Base-by-base conservation (phyloP, 805 yeast species). In the Babjeviella inositovora region DNA sequence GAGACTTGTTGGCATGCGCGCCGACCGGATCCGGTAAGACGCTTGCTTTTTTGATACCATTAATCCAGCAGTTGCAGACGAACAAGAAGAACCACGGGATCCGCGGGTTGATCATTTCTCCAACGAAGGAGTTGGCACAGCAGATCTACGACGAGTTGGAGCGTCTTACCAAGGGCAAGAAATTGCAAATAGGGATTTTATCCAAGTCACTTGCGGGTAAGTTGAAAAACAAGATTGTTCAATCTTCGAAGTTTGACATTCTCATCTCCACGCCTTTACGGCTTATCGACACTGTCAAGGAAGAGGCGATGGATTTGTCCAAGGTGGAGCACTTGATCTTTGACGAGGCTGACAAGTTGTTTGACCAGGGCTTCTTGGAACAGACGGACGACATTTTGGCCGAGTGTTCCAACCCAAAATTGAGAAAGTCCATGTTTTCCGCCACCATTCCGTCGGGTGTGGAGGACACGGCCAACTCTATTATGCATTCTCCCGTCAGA, bases 21-120 rank as follows among this genome's bases (percentile, higher is more conserved):
- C 97, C 97, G 22, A 90, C 98, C 1, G 98, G 98, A 36, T 82
- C 96, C 4, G 98, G 98, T 57, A 90, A 90, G 44, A 90, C 98
- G 0, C 55, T 90, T 23, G 93, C 96, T 15, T 90, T 77, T 41
- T 52, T 80, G 27, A 66, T 84, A 10, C 98, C 99, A 4, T 37
- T 87, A 35, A 47, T 90, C 11, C 90, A 80, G 34, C 38, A 47
- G 22, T 21, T 55, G 10, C 28, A 37, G 14, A 35, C 38, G 15
- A 33, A 34, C 11, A 35, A 45, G 13, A 49, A 53, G 23, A 45
- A 49, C 26, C 45, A 53, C 28, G 79, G 77, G 1, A 54, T 80
- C 7, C 58, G 76, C 33, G 92, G 93, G 1, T 50, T 90, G 24
- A 67, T 90, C 6, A 65, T 90, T 7, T 72, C 96, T 0, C 99